A percentile compares a stretch with the other conserved stretches of the same genome.
phyloP scores from a whole-genome alignment of 768 basidiomycete species.

The Gymnopilus dilepis region DNA sequence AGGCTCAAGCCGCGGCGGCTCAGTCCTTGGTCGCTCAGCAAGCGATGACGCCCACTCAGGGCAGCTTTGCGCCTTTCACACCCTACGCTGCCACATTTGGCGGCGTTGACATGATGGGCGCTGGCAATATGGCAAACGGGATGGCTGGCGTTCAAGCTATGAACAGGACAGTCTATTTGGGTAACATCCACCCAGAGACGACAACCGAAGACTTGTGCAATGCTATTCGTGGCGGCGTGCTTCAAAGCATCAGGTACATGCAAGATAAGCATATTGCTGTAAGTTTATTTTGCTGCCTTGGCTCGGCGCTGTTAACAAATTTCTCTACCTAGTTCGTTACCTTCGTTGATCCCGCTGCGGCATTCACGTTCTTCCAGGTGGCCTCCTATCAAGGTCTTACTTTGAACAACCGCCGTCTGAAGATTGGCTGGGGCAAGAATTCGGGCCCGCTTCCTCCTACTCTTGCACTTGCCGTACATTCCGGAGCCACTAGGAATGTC shows the following conservation, averaged over 20 bases:
- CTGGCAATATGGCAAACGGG: slow-evolving; percentile 37
- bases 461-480: slow-evolving; percentile 86
- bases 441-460: slow-evolving; percentile 85
- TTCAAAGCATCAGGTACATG: slow-evolving; percentile 95
- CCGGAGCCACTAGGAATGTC: slow-evolving; percentile 94
- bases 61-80: slow-evolving; percentile 50
- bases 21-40: slow-evolving; percentile 72
- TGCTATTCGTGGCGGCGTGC: slow-evolving; percentile 92
- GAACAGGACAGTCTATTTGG: slow-evolving; percentile 94
- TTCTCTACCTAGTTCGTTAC: slow-evolving; percentile 78
- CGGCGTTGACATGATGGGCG: slow-evolving; percentile 47
- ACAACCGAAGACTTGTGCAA: slow-evolving; percentile 96
- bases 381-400: slow-evolving; percentile 90
- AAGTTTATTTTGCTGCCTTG: slow-evolving; percentile 35
- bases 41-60: slow-evolving; percentile 38
- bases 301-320: neutral
- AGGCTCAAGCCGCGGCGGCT: slow-evolving; percentile 86
- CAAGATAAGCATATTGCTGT: slow-evolving; percentile 97
- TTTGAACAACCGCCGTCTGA: slow-evolving; percentile 91
- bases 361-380: slow-evolving; percentile 93
- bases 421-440: slow-evolving; percentile 98
- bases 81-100: slow-evolving; percentile 56
- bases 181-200: slow-evolving; percentile 97
- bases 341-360: slow-evolving; percentile 92
- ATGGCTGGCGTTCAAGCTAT: slow-evolving; percentile 54